phyloP scores from a whole-genome alignment of 768 basidiomycete genomes.

The Imleria badia region DNA sequence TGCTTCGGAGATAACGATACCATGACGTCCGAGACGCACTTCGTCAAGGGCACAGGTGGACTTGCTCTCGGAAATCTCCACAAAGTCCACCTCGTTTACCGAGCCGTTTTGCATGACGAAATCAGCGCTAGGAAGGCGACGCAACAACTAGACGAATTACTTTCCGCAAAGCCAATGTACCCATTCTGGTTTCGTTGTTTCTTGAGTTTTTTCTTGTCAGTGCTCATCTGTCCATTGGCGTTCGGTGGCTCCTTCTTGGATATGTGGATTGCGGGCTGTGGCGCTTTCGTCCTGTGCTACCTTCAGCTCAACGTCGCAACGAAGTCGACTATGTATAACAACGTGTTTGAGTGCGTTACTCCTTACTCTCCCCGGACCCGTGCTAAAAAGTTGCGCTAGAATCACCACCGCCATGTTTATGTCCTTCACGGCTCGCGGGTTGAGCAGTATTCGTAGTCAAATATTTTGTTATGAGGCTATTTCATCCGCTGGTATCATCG shows the following conservation, averaged over 20 bases:
- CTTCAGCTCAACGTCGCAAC: constrained; percentile 74
- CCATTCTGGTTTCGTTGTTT: constrained; percentile 57
- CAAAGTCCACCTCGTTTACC: constrained; percentile 81
- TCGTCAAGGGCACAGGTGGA: constrained; percentile 75
- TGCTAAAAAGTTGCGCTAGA: constrained; percentile 39
- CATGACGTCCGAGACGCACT: constrained; percentile 87
- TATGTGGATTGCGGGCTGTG: constrained; percentile 75
- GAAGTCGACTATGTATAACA: constrained; percentile 80
- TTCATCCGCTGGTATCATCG: constrained; percentile 83
- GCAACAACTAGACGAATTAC: constrained; percentile 57
- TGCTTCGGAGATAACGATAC: constrained; percentile 89
- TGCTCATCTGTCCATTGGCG: constrained; percentile 79
- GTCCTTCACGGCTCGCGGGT: constrained; percentile 76
- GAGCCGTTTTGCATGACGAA: constrained; percentile 88
- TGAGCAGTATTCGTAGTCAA: constrained; percentile 73
- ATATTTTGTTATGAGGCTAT: constrained; percentile 93
- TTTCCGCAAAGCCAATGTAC: constrained; percentile 66
- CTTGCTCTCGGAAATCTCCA: constrained; percentile 85
- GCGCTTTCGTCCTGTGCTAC: constrained; percentile 65
- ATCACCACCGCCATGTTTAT: constrained; percentile 81
- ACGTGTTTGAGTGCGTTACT: constrained; percentile 77
- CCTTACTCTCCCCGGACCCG: background rate
- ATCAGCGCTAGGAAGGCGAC: constrained; percentile 79
- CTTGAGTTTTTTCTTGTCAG: constrained; percentile 69
- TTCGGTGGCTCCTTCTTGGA: constrained; percentile 85